Base-by-base conservation (phyloP, 2,329 filamentous ascomycete species). In the Aspergillus glaucus region DNA sequence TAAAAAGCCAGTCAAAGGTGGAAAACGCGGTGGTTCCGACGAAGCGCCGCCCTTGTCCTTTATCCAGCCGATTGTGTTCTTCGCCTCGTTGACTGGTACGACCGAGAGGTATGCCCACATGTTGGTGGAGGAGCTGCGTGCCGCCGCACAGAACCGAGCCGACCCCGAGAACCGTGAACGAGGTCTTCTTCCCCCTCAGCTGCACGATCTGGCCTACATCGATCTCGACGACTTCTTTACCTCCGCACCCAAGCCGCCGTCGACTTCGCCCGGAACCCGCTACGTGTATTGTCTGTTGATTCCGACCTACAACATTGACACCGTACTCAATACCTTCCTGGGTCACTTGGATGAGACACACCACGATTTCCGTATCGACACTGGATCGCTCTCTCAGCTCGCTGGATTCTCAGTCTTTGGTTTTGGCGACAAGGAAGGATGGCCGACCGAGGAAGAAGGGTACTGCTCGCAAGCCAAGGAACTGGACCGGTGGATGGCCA, bases 401-500 rank as follows among this genome's bases (percentile, higher is more conserved):
- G 74, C 91, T 2, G 92, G 92, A 7, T 97, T 95, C 64, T 88
- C 88, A 0, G 90, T 97, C 0, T 97, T 97, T 72, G 93, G 93
- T 0, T 87, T 96, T 62, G 92, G 92, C 15, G 92, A 97, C 65
- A 83, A 80, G 53, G 88, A 95, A 64, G 89, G 87, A 50, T 98
- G 93, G 92, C 88, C 90, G 1, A 88, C 86, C 0, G 90, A 95
- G 69, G 81, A 85, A 50, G 87, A 93, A 58, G 92, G 92, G 0
- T 98, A 91, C 70, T 96, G 92, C 65, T 90, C 88, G 53, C 92
- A 97, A 65, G 92, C 92, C 1, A 87, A 85, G 62, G 85, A 95
- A 57, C 77, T 94, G 3, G 92, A 98, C 65, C 90, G 84, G 65
- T 97, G 93, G 92, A 88, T 98, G 87, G 90, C 92, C n/a, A 94